Conservation (phyloP, 2,329 filamentous ascomycete genomes). For the Sporothrix humicola region DNA sequence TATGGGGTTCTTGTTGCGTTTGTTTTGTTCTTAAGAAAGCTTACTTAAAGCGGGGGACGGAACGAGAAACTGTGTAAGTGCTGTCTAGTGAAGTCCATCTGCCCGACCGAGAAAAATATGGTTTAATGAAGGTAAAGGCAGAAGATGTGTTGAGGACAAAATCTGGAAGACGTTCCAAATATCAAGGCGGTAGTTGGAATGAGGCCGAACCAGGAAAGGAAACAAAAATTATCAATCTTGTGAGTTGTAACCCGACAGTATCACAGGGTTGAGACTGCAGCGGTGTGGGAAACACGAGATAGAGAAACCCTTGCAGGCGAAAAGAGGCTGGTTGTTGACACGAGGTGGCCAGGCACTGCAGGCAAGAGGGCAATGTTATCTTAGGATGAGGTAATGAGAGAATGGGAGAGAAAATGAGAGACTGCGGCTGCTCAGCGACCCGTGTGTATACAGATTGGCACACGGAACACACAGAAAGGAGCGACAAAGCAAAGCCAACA, state of each 20-base stretch:
- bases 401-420: slow-evolving; percentile 16
- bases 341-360: neutral
- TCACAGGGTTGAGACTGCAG: neutral
- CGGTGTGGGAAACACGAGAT: slow-evolving; percentile 15
- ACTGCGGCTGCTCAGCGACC: neutral
- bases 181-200: neutral
- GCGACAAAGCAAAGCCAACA: slow-evolving; percentile 11
- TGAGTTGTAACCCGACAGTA: slow-evolving; percentile 3
- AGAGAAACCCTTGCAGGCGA: neutral
- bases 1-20: neutral
- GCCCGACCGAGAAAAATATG: neutral
- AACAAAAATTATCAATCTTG: neutral
- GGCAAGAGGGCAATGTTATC: neutral
- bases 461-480: slow-evolving; percentile 3
- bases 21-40: neutral
- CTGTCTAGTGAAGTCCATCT: slow-evolving; percentile 35
- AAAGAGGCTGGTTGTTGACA: slow-evolving; percentile 10
- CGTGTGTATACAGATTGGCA: slow-evolving; percentile 8
- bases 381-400: slow-evolving; percentile 13
- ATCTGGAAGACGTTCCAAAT: neutral
- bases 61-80: slow-evolving; percentile 30
- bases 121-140: neutral
- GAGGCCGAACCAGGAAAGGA: neutral
- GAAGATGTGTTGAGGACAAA: neutral
- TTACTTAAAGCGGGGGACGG: slow-evolving; percentile 31